Conservation (phyloP, 192 early-diverging fungal species). For the Umbelopsis sp. region DNA sequence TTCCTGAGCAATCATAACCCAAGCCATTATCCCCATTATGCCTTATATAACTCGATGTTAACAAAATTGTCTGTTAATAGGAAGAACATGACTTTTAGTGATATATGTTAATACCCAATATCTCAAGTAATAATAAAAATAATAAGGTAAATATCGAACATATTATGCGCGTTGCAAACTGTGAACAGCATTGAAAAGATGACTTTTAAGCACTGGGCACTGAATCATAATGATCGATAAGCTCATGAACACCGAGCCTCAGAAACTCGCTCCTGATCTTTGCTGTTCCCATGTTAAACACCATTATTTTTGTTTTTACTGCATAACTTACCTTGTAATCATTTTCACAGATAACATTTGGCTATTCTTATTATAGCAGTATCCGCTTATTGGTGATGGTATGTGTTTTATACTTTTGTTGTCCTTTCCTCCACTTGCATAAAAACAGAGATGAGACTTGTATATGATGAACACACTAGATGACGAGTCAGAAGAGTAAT, state of each 20-base stretch:
- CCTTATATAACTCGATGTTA: not conserved
- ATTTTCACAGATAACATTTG: not conserved
- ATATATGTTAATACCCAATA: not conserved
- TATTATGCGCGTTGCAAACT: slow-evolving; percentile 1
- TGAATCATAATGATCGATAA: slow-evolving; percentile 53
- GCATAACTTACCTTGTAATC: not conserved
- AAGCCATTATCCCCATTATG: slow-evolving; percentile 18
- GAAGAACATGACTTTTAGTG: not conserved
- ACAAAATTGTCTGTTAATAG: not conserved
- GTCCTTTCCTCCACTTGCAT: not conserved
- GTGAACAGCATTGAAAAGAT: not conserved
- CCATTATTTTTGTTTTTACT: slow-evolving; percentile 6
- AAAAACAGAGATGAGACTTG: not conserved
- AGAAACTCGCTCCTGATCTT: slow-evolving; percentile 52
- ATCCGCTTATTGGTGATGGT: not conserved
- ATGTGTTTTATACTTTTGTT: not conserved
- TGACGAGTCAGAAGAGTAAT: slow-evolving; percentile 77
- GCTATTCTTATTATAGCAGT: not conserved
- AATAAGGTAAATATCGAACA: slow-evolving; percentile 15
- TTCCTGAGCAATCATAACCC: slow-evolving; percentile 43
- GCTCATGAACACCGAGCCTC: slow-evolving; percentile 51
- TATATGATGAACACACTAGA: slow-evolving; percentile 67
- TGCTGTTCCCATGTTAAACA: slow-evolving; percentile 1
- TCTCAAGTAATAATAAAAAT: not conserved
- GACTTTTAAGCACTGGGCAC: slow-evolving; percentile 66